phyloP scores from a whole-genome alignment of 176 grass and related monocot species.

The Urochloa ruziziensis region DNA sequence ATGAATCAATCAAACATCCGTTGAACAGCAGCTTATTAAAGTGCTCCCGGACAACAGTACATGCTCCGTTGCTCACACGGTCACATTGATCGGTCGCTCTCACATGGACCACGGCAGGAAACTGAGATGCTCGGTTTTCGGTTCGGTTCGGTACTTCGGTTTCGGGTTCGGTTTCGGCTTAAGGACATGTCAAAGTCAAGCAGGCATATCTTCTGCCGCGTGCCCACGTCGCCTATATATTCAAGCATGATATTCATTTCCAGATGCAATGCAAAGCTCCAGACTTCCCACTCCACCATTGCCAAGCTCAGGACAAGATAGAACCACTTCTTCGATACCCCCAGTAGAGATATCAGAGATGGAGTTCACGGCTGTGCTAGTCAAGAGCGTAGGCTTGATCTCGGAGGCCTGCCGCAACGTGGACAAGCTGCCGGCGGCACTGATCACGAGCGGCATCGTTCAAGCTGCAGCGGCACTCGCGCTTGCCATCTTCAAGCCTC shows the following conservation, averaged over 20 bases:
- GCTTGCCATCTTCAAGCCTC: neutral
- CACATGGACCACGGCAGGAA: too few relatives aligned
- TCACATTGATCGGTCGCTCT: too few relatives aligned
- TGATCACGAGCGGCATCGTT: neutral
- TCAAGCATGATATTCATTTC: neutral
- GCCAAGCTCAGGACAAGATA: neutral
- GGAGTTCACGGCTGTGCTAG: conserved; percentile 31
- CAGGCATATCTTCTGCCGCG: neutral
- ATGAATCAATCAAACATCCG: neutral
- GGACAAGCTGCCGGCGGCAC: neutral
- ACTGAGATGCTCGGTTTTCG: neutral
- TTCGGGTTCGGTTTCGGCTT: neutral
- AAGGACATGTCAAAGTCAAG: neutral
- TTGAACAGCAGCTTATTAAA: neutral
- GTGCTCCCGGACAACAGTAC: neutral
- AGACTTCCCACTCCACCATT: neutral
- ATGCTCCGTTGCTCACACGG: neutral
- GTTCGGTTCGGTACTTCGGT: neutral
- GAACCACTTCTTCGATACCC: neutral
- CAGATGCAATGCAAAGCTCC: neutral
- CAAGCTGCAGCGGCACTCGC: neutral
- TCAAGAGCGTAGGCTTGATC: neutral
- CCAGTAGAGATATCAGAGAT: neutral
- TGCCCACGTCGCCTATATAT: neutral
- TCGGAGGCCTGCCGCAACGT: neutral